Evolutionary conservation across 2,329 filamentous ascomycete genomes (phyloP).

Genomic region (Alternaria consortialis): DNA sequence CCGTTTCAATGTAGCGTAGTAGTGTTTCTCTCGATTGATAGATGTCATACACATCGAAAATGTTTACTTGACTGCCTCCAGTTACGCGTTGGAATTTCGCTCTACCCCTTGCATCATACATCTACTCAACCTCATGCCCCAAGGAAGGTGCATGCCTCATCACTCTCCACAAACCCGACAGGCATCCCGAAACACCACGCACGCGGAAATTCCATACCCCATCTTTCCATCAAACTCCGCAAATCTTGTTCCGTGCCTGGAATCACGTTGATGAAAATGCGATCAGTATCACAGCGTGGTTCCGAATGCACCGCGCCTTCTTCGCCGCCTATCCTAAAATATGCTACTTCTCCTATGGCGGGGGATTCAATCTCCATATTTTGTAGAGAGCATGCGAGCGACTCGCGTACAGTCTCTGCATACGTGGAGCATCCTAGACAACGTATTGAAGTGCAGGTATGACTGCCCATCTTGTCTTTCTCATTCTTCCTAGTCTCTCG

Average conservation of each 20-base stretch:
- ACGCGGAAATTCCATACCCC: slow-evolving; percentile 42
- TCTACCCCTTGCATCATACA: background rate
- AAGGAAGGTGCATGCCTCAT: slow-evolving; percentile 1
- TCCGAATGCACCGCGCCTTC: slow-evolving; percentile 57
- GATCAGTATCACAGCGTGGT: slow-evolving; percentile 39
- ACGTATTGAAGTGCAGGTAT: background rate
- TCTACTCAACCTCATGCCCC: background rate
- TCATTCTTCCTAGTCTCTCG: background rate
- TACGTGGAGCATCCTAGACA: slow-evolving; percentile 54
- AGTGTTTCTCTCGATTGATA: background rate
- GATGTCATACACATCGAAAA: background rate
- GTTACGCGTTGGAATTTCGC: background rate
- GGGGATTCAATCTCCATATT: slow-evolving; percentile 3
- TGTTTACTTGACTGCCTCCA: background rate
- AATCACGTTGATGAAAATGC: slow-evolving; percentile 51
- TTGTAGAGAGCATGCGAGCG: slow-evolving; percentile 44
- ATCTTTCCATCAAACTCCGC: slow-evolving; percentile 40
- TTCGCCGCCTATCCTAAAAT: slow-evolving; percentile 56
- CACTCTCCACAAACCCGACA: slow-evolving; percentile 20
- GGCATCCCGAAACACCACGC: slow-evolving; percentile 38
- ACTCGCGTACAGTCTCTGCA: slow-evolving; percentile 52
- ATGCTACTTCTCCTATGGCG: slow-evolving; percentile 46
- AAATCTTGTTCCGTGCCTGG: slow-evolving; percentile 46
- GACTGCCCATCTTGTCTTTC: background rate
- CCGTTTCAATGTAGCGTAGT: background rate